Evolutionary conservation across 805 yeast species (phyloP), one percentile per base, ranked within the genome.

Genomic region (Torulaspora maleeae): DNA sequence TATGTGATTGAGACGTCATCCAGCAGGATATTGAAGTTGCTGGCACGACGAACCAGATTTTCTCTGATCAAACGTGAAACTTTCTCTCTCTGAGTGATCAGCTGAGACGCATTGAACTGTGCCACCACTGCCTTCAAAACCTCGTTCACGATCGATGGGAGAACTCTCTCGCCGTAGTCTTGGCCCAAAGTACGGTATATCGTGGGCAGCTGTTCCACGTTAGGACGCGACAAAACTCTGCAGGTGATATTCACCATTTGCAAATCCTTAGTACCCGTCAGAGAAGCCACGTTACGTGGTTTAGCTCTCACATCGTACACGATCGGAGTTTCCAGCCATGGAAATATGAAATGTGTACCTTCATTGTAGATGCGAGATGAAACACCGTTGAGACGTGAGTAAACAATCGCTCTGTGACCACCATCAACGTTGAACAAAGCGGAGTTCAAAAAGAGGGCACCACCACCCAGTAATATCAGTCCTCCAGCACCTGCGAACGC

Each of bases 161-260:
- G 76, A 15, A 93, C 96, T 59, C 96, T 82, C 72, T 93, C 99
- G 64, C 93, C 99, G 69, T 91, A 93, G 67, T 93, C 98, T 43
- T 75, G 76, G 42, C 99, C 99, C 56, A 93, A 74, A 1, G 99
- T 93, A 63, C 98, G 82, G 72, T 79, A 93, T 54, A 93, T 86
- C 10, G 74, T 75, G 20, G 98, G 96, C 55, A 93, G 75, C 42
- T 88, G 80, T 42, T 69, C 67, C 24, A 88, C 76, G 46, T 85
- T 83, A 0, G 99, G 99, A 66, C 90, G 82, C 45, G 95, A 84
- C 58, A 93, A 77, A 20, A 93, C 99, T 73, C 99, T 83, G 69
- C 99, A 93, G n/a, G 98, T 91, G 63, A 93, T 91, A 68, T 89
- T 93, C 40, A 93, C 99, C 99, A 93, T 93, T 73, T 93, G 99